A percentile compares a stretch with the other conserved stretches of the same genome.
phyloP scores from a whole-genome alignment of 176 grass and related monocot genomes.

The Avena eriantha region DNA sequence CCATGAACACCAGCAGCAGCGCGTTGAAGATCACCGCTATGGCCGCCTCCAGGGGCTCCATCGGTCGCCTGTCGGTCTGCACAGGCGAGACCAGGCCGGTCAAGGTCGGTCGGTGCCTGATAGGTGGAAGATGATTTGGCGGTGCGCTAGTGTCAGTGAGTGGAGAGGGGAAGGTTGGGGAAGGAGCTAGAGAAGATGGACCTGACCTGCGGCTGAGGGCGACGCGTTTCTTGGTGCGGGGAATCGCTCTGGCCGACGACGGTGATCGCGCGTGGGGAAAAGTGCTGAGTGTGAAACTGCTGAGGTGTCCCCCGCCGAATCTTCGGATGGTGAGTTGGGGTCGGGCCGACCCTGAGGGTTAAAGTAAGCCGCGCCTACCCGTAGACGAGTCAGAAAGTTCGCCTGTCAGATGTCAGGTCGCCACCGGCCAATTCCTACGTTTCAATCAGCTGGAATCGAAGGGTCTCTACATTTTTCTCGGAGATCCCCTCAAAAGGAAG shows the following conservation, averaged over 20 bases:
- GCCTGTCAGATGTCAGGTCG: neutral
- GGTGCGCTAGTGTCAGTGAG: neutral
- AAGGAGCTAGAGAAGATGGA: constrained; percentile 35
- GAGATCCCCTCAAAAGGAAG: neutral
- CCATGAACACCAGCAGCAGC: constrained; percentile 76
- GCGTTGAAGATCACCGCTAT: constrained; percentile 63
- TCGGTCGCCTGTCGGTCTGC: constrained; percentile 10
- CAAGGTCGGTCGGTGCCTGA: constrained; percentile 1
- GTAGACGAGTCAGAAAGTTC: neutral
- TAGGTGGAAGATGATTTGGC: constrained; percentile 9
- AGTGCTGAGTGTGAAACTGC: constrained; percentile 2
- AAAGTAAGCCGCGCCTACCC: neutral
- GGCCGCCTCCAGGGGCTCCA: constrained; percentile 66
- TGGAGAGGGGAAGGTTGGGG: neutral
- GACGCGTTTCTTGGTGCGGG: constrained; percentile 21
- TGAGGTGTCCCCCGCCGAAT: constrained; percentile 40
- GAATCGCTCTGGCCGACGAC: neutral
- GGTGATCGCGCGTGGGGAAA: constrained; percentile 39
- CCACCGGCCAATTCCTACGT: constrained; percentile 7
- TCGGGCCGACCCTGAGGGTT: neutral
- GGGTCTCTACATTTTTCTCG: neutral
- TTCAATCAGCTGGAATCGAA: neutral
- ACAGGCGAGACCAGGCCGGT: neutral
- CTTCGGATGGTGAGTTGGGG: neutral
- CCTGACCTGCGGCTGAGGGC: constrained; percentile 39